Base-by-base conservation (phyloP, 2,329 filamentous ascomycete species). In the Ophiostoma quercus region DNA sequence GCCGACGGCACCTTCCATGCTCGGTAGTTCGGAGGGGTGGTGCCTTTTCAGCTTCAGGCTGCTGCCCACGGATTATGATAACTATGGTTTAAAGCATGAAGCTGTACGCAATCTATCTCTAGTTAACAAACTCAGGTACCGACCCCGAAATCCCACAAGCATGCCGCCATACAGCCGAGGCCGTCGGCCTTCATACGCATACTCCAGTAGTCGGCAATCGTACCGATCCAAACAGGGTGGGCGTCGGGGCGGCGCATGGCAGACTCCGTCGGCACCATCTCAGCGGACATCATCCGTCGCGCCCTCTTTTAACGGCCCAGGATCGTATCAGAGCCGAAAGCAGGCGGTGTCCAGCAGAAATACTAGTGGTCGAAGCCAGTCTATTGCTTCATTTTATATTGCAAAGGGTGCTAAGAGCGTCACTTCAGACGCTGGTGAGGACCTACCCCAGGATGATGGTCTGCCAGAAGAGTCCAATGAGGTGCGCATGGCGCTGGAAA, bases 401-500 rank as follows among this genome's bases (percentile, higher is more conserved):
- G 12, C 34, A 11, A 2, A 19, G 9, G 62, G 62, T 9, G 8
- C 19, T 22, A 19, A 19, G 2, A 25, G 62, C 34, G 39, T 41
- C 19, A 19, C 62, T 39, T n/a, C 62, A 12, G 62, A 39, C 9
- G 6, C 34, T 9, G 19, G 34, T 11, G 32, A 65, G 19, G 62
- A 39, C 8, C 2, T 34, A 2, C 9, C 7, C 8, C 19, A 65
- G 9, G 62, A 25, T 19, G 2, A n/a, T 39, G n/a, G 7, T 39
- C 34, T 39, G 19, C 34, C 34, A 22, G 62, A 65, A 39, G 34
- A 39, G 16, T 22, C n/a, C 8, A n/a, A 86, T 70, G 91, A 95
- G 76, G 80, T 92, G 34, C 85, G 96, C 71, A 92, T 96, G 87
- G 91, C 92, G 0, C 81, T 97, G 32, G 88, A 96, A 71, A 83